A percentile compares a stretch with the other conserved stretches of the same genome.
Evolutionary conservation across 257 asterid species (phyloP).

Genomic region (Fraxinus anomala): DNA sequence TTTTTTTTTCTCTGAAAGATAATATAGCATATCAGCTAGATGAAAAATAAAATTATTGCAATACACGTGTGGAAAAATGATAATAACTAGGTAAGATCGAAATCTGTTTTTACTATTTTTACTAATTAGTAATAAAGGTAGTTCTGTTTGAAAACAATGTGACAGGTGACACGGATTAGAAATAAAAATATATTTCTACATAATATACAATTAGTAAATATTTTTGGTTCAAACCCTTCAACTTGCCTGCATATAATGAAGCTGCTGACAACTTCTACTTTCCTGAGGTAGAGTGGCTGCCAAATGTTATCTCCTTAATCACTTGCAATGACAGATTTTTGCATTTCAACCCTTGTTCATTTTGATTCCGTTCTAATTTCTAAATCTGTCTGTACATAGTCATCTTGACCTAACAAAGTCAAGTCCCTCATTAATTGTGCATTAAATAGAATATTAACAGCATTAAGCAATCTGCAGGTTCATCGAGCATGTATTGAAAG

Average conservation of each 20-base stretch:
- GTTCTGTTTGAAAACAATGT: background rate
- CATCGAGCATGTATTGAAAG: conserved; percentile 96
- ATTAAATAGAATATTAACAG: background rate
- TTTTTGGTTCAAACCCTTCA: background rate
- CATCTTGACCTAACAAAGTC: background rate
- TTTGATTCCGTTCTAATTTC: conserved; percentile 1
- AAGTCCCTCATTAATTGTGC: background rate
- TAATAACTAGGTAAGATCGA: background rate
- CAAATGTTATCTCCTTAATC: background rate
- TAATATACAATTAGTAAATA: background rate
- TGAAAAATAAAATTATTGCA: background rate
- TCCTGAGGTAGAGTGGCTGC: background rate
- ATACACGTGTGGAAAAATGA: background rate
- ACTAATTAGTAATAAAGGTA: background rate
- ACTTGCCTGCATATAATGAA: background rate
- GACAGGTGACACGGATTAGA: background rate
- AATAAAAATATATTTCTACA: background rate
- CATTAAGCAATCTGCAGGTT: conserved; percentile 58
- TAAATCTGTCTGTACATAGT: conserved; percentile 7
- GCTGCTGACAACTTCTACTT: background rate
- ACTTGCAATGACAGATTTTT: background rate
- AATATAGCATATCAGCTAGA: background rate
- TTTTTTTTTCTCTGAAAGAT: background rate
- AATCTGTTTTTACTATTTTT: background rate
- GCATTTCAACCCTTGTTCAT: background rate